Conservation (phyloP, 495 filamentous ascomycete genomes). For the Neurospora intermedia region DNA sequence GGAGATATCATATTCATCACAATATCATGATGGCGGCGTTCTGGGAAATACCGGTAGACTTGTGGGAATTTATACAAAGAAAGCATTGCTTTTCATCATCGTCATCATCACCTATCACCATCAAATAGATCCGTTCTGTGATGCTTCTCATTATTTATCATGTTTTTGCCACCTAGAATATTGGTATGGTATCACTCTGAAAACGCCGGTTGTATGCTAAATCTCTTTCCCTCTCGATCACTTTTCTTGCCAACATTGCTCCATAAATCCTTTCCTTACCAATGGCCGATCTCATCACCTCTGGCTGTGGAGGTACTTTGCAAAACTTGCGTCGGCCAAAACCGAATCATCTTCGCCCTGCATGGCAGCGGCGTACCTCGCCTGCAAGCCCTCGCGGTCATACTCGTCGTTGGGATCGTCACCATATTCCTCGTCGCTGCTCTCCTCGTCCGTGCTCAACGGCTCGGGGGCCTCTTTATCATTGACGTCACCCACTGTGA, state of each 20-base stretch:
- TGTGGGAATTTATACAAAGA: background rate
- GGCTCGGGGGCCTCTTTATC: slow-evolving; percentile 42
- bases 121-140: background rate
- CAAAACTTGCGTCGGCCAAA: slow-evolving; percentile 47
- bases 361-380: slow-evolving; percentile 50
- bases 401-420: slow-evolving; percentile 37
- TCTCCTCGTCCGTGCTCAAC: slow-evolving; percentile 32
- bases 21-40: background rate
- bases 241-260: background rate
- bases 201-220: background rate
- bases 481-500: slow-evolving; percentile 30
- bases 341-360: slow-evolving; percentile 34
- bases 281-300: background rate
- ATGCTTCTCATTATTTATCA: background rate
- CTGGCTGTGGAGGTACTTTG: slow-evolving; percentile 43
- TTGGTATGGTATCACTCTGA: background rate
- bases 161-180: background rate
- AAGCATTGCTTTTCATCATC: background rate
- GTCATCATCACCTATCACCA: background rate
- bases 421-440: slow-evolving; percentile 31
- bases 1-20: background rate
- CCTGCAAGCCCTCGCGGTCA: slow-evolving; percentile 49
- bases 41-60: background rate
- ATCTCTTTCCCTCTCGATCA: background rate
- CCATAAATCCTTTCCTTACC: background rate